Base-by-base conservation (phyloP, 2,329 filamentous ascomycete genomes). In the Xylaria sp. region DNA sequence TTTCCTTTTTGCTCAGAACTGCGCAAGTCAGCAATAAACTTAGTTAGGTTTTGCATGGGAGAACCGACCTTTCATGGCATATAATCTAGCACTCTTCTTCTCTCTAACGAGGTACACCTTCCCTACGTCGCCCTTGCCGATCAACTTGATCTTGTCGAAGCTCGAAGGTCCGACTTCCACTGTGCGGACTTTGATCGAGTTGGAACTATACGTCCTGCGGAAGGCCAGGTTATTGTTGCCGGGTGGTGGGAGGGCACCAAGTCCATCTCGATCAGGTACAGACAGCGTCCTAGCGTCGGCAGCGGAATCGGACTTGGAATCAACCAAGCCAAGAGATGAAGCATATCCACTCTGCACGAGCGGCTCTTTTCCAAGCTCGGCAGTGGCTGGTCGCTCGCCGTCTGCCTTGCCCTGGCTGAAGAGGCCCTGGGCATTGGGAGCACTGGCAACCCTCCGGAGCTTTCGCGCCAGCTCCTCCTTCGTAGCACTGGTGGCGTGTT, bases 1-100 rank as follows among this genome's bases (percentile, higher is more conserved):
- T 99, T 82, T 99, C 96, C 85, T 98, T 97, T 83, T 99, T 99
- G 87, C 94, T 98, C 81, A 99, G 80, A 6, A 99, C 96, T 98
- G 78, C 17, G 62, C 60, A 51, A 63, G 82, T 75, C 63, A 66
- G 65, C 49, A 36, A 31, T 17, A 56, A n/a, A 20, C 13, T 31
- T 20, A 51, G 42, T 40, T 33, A 20, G 7, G 10, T 7, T 44
- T 17, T 51, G 20, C 7, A 26, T 11, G 7, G 40, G 6, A 20
- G 13, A 33, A 63, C 86, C 74, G 80, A 97, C 95, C 95, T 83
- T 99, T 99, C 96, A 99, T 99, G 63, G 96, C 96, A 82, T 98
- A 99, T 60, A 99, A 83, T 73, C 96, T 88, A 74, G 90, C 91
- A 77, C 94, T 97, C 88, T 98, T 98, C 89, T 99, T 99, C 82